These are phyloP conservation scores for Lizonia empirigonia DNA, from an alignment of 2,329 filamentous ascomycete species.

Conservation along the genomic window DNA sequence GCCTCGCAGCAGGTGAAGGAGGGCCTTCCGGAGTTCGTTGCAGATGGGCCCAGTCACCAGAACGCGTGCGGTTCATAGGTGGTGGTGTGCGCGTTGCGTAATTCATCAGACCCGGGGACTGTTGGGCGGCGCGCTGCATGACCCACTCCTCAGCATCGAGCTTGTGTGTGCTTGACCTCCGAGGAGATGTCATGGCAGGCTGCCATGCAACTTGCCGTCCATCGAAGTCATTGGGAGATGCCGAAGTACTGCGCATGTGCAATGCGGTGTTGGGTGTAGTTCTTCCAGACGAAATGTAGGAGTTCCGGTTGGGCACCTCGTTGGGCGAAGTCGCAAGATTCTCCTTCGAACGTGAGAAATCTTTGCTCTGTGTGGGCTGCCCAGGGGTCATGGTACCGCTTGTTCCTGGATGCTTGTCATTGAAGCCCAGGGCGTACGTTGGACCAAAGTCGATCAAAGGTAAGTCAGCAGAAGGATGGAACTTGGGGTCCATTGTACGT, in stretches of 20 bases:
- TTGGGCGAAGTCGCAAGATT: slow-evolving; percentile 36
- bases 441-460: slow-evolving; percentile 85
- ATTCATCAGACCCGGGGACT: slow-evolving; percentile 51
- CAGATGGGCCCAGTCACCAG: slow-evolving; percentile 54
- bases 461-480: slow-evolving; percentile 57
- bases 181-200: slow-evolving; percentile 65
- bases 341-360: slow-evolving; percentile 40
- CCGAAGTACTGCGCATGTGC: slow-evolving; percentile 48
- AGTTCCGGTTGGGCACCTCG: slow-evolving; percentile 36
- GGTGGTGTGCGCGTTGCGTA: slow-evolving; percentile 62
- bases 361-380: slow-evolving; percentile 39
- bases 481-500: slow-evolving; percentile 3
- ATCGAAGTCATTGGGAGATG: slow-evolving; percentile 54
- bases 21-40: slow-evolving; percentile 38
- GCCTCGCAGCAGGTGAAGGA: slow-evolving; percentile 28
- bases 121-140: slow-evolving; percentile 70
- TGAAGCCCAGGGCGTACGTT: slow-evolving; percentile 71
- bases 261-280: slow-evolving; percentile 49
- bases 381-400: slow-evolving; percentile 56
- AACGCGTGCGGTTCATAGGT: slow-evolving; percentile 51
- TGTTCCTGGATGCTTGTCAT: slow-evolving; percentile 60
- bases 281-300: slow-evolving; percentile 35
- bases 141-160: slow-evolving; percentile 84
- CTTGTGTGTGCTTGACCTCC: slow-evolving; percentile 54
- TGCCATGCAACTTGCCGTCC: slow-evolving; percentile 80